These are phyloP conservation scores for Dactylonectria estremocensis DNA, from an alignment of 2,329 filamentous ascomycete genomes.

Conservation along the genomic window DNA sequence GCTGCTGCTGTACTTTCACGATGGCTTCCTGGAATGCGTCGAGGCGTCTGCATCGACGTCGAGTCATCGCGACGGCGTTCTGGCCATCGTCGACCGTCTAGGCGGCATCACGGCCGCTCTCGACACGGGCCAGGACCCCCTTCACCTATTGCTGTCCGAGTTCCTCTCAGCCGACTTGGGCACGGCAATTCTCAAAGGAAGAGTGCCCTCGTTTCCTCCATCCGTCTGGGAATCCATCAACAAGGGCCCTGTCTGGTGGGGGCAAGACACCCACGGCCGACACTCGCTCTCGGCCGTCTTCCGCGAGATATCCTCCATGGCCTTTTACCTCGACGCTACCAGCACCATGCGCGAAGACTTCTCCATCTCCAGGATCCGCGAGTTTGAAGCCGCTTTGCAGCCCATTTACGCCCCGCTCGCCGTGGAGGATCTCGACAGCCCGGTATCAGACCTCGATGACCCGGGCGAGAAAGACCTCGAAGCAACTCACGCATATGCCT, in stretches of 20 bases:
- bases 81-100: constrained; percentile 54
- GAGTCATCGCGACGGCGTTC: constrained; percentile 55
- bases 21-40: constrained; percentile 55
- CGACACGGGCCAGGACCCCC: constrained; percentile 45
- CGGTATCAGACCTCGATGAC: constrained; percentile 1
- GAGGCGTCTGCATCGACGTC: constrained; percentile 52
- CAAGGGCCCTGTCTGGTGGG: constrained; percentile 60
- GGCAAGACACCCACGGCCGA: constrained; percentile 52
- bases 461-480: constrained; percentile 45
- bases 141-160: constrained; percentile 59
- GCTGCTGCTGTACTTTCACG: constrained; percentile 59
- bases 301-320: constrained; percentile 50
- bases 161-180: constrained; percentile 62
- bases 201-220: constrained; percentile 55
- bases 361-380: constrained; percentile 48
- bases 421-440: constrained; percentile 41
- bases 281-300: constrained; percentile 55
- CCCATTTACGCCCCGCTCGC: constrained; percentile 48
- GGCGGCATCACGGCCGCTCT: constrained; percentile 49
- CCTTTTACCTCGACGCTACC: constrained; percentile 47
- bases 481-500: constrained; percentile 52
- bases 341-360: constrained; percentile 39
- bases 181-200: constrained; percentile 57
- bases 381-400: constrained; percentile 47
- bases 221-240: constrained; percentile 58